These are phyloP conservation scores for Paecilomyces dactylethromorphus DNA, from an alignment of 2,329 filamentous ascomycete genomes.

Conservation along the genomic window DNA sequence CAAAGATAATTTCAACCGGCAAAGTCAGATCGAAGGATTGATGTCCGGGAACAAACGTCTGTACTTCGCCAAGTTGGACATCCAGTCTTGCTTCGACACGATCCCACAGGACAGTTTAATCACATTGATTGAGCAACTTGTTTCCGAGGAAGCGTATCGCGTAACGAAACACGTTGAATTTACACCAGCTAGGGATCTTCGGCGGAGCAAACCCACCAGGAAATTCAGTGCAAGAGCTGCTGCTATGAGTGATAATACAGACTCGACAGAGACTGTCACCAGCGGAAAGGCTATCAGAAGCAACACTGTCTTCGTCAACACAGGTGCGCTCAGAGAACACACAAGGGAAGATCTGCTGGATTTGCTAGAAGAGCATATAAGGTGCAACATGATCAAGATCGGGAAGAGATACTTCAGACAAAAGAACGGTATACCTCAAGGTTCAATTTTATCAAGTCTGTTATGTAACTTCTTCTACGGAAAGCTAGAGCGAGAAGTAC, in stretches of 20 bases:
- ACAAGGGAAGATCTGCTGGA: slow-evolving; percentile 55
- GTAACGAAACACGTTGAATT: slow-evolving; percentile 71
- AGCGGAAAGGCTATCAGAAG: slow-evolving; percentile 38
- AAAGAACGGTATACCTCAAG: slow-evolving; percentile 84
- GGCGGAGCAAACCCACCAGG: slow-evolving; percentile 20
- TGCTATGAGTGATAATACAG: slow-evolving; percentile 33
- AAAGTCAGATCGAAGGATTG: slow-evolving; percentile 29
- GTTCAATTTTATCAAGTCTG: slow-evolving; percentile 77
- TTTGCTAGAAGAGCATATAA: slow-evolving; percentile 74
- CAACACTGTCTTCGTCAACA: slow-evolving; percentile 72
- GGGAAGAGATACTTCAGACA: slow-evolving; percentile 86
- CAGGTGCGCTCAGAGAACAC: slow-evolving; percentile 52
- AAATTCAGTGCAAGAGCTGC: slow-evolving; percentile 52
- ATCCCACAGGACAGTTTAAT: slow-evolving; percentile 78
- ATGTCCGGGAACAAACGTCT: slow-evolving; percentile 30
- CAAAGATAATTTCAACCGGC: slow-evolving; percentile 35
- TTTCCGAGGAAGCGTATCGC: slow-evolving; percentile 59
- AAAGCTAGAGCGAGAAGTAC: slow-evolving; percentile 64
- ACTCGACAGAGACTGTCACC: slow-evolving; percentile 42
- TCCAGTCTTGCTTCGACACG: slow-evolving; percentile 87
- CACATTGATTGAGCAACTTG: slow-evolving; percentile 52
- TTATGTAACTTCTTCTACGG: slow-evolving; percentile 97
- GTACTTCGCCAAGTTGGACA: slow-evolving; percentile 90
- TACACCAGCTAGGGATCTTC: slow-evolving; percentile 36
- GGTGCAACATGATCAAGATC: slow-evolving; percentile 77